These are phyloP conservation scores for Hypoxylon cercidicola DNA, from an alignment of 495 filamentous ascomycete genomes.

Conservation along the genomic window DNA sequence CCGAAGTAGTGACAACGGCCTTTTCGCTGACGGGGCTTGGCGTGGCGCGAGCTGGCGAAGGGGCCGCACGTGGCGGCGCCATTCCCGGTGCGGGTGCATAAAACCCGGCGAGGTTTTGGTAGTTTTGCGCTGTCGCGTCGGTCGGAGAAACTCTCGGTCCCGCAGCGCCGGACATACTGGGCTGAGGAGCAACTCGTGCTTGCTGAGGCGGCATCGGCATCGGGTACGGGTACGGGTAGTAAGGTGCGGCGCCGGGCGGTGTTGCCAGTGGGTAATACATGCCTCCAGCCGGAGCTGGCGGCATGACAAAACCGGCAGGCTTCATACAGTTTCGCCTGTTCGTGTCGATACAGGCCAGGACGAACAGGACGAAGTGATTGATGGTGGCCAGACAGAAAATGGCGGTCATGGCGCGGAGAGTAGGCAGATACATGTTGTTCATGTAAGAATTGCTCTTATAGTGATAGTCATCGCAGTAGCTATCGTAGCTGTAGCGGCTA, in stretches of 20 bases:
- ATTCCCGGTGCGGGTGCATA: conserved; percentile 31
- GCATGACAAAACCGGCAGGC: conserved; percentile 34
- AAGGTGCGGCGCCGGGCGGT: conserved; percentile 21
- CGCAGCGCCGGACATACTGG: conserved; percentile 2
- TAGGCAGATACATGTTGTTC: conserved; percentile 29
- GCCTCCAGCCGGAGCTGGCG: conserved; percentile 9
- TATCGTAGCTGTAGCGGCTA: conserved; percentile 6
- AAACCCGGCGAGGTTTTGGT: conserved; percentile 39
- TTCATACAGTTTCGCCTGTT: conserved; percentile 40
- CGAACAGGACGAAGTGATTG: conserved; percentile 55
- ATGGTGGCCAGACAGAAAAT: conserved; percentile 34
- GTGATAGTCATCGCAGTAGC: conserved; percentile 31
- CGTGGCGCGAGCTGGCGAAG: conserved; percentile 3
- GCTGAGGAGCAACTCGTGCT: conserved; percentile 4
- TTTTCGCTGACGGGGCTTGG: conserved; percentile 21
- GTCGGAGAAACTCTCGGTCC: conserved; percentile 1
- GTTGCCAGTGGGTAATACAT: conserved; percentile 34
- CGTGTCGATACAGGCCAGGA: conserved; percentile 57
- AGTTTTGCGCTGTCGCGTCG: conserved; percentile 17
- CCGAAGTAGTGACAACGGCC: conserved; percentile 16
- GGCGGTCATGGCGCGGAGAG: conserved; percentile 28
- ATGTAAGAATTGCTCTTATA: conserved; percentile 2
- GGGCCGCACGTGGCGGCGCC: conserved; percentile 1
- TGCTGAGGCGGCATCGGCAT: conserved; percentile 25
- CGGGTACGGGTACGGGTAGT: conserved; percentile 43